These are phyloP conservation scores for Trichoderma asperellum DNA, from an alignment of 2,329 filamentous ascomycete genomes.

Conservation along the genomic window DNA sequence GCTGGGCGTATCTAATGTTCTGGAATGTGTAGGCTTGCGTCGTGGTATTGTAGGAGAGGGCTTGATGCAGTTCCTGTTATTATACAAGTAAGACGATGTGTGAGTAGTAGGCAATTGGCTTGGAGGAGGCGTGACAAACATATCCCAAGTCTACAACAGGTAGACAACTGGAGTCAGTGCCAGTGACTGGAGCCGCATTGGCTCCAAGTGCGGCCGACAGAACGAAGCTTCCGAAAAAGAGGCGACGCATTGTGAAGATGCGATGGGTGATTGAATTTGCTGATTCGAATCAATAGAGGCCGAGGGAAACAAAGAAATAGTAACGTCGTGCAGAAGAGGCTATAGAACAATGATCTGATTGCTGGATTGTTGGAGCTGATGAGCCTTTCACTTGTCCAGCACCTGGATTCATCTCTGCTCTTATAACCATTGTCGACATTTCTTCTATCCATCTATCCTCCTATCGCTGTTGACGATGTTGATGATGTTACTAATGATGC, in stretches of 20 bases:
- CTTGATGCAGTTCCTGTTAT: background rate
- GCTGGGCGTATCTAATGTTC: slow-evolving; percentile 4
- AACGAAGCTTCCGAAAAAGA: background rate
- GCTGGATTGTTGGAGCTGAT: background rate
- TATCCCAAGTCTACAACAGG: background rate
- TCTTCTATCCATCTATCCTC: background rate
- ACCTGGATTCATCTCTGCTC: background rate
- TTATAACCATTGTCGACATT: background rate
- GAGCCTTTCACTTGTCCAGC: background rate
- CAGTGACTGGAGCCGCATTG: background rate
- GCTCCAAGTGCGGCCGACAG: background rate
- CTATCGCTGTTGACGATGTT: background rate
- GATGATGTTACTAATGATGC: too few relatives aligned
- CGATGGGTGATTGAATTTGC: background rate
- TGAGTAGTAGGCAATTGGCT: background rate
- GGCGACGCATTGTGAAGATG: background rate
- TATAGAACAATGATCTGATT: background rate
- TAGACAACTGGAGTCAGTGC: background rate
- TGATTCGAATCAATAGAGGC: background rate
- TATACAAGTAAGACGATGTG: background rate
- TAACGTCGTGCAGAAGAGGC: background rate
- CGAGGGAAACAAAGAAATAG: too few relatives aligned
- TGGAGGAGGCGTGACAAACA: background rate
- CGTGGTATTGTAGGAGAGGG: background rate
- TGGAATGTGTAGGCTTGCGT: background rate